These are phyloP conservation scores for Claviceps arundinis DNA, from an alignment of 2,329 filamentous ascomycete species.

Conservation along the genomic window DNA sequence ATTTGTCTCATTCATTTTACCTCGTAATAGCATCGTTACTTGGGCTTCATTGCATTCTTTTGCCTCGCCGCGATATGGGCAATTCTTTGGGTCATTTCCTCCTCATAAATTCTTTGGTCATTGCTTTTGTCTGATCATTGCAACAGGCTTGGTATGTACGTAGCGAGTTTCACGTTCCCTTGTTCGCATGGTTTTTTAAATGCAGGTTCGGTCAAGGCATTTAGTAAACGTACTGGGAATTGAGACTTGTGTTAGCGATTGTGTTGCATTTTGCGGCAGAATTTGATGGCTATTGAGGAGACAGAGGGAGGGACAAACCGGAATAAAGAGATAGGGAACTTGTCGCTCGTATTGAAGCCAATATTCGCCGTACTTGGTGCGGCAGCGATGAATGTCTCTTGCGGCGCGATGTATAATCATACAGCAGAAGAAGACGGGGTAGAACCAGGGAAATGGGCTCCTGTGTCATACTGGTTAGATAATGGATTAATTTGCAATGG, in stretches of 20 bases:
- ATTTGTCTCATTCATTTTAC: background rate
- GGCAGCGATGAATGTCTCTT: conserved; percentile 66
- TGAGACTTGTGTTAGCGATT: background rate
- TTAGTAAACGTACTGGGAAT: background rate
- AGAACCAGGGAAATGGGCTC: conserved; percentile 84
- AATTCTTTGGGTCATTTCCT: background rate
- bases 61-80: background rate
- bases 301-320: conserved; percentile 26
- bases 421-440: conserved; percentile 65
- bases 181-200: background rate
- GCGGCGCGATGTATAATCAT: conserved; percentile 74
- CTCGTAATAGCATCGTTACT: background rate
- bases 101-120: background rate
- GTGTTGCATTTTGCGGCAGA: no score
- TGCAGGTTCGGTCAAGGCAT: background rate
- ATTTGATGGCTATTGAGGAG: background rate
- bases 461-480: conserved; percentile 11
- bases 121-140: background rate
- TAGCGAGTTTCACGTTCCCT: background rate
- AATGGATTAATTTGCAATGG: no score
- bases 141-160: background rate
- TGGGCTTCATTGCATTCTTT: background rate
- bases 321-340: conserved; percentile 78
- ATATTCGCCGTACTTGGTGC: conserved; percentile 66
- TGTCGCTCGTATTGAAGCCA: conserved; percentile 69